Evolutionary conservation across 129 eudicot genomes (phyloP), one percentile per base, ranked within the genome.

Genomic region (Pseudognaphalium luteoalbum): DNA sequence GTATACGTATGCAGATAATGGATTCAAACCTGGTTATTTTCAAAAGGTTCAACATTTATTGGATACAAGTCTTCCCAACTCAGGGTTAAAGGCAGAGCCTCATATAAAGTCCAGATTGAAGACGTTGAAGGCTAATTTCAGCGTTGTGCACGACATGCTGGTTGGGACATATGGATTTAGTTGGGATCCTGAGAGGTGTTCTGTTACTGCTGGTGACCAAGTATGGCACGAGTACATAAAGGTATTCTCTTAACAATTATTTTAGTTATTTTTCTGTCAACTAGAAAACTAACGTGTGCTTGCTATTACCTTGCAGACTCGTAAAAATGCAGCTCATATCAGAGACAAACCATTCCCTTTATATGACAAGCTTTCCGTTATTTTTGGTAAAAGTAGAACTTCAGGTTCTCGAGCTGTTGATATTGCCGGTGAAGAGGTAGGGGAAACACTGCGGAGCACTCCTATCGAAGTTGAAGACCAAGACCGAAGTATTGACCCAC

Each of bases 331-430:
- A 29, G 8, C 41, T 62, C 68, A 62, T 62, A 25, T 62, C 17
- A 62, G 14, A 62, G 68, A 62, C 68, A 62, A 62, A 62, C 33
- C 68, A 62, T 62, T 62, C n/a, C 68, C 68, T 29, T 62, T 62
- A 39, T 62, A 62, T 15, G 41, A 62, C 17, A 29, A 62, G 68
- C 68, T 62, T 29, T 29, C 39, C 39, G 7, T 22, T 12, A 29
- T 62, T 2, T 62, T 62, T 22, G 68, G 68, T 62, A 62, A 29
- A 3, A 32, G 11, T 4, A 29, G 39, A 62, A 32, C 17, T 62
- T 22, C 30, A 33, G 68, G 68, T 62, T 62, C 68, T 62, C 68
- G 68, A 29, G 68, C 41, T 62, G 19, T 62, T 62, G 41, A 62
- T 62, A 7, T 62, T 62, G 68, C 39, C 4, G 19, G 68, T 29